These are phyloP conservation scores for Jackrogersella minutella DNA, from an alignment of 495 filamentous ascomycete genomes.

Conservation along the genomic window DNA sequence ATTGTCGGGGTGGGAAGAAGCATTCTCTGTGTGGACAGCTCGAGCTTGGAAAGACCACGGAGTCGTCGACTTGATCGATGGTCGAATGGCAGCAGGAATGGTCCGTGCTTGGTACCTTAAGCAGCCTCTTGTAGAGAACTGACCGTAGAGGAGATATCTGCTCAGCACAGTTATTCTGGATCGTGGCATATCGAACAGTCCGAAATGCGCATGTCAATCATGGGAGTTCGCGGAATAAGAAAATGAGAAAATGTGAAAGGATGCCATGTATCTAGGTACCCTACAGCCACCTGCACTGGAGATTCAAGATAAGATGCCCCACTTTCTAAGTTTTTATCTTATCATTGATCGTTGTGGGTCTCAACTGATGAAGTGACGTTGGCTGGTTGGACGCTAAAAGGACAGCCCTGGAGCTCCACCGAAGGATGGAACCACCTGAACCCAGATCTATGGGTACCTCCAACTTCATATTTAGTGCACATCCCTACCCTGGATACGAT, in stretches of 20 bases:
- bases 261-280: background rate
- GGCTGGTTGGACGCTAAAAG: background rate
- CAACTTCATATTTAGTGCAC: constrained; percentile 1
- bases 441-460: background rate
- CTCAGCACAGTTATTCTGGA: constrained; percentile 50
- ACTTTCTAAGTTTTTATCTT: background rate
- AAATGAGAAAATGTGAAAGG: background rate
- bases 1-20: constrained; percentile 13
- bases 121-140: constrained; percentile 52
- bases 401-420: background rate
- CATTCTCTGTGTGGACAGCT: constrained; percentile 28
- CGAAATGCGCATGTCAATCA: background rate
- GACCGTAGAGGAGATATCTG: constrained; percentile 58
- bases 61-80: background rate
- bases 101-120: constrained; percentile 35
- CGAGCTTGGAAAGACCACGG: constrained; percentile 22
- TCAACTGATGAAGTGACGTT: too few relatives aligned
- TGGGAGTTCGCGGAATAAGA: background rate
- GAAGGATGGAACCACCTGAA: too few relatives aligned
- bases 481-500: background rate
- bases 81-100: constrained; percentile 2
- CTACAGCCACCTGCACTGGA: background rate
- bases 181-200: constrained; percentile 44
- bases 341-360: constrained; percentile 2
- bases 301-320: background rate